Evolutionary conservation across 148 eudicot species (phyloP).

Genomic region (Spergularia marina): DNA sequence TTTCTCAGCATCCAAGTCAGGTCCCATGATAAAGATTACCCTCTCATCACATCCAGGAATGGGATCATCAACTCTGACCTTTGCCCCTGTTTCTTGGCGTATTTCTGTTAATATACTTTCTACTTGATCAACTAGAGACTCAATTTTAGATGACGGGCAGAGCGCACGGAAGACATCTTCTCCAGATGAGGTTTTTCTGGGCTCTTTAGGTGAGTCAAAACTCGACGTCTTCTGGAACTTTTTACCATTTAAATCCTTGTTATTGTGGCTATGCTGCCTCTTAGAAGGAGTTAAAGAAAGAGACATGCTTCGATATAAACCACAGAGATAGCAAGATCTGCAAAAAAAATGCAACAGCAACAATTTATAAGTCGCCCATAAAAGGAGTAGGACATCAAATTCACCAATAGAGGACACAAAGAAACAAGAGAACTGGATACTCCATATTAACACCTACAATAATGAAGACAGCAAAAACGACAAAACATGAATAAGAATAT

Average conservation of each 20-base stretch:
- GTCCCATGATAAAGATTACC: slow-evolving; percentile 48
- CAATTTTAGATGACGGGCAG: slow-evolving; percentile 58
- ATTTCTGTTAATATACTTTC: slow-evolving; percentile 59
- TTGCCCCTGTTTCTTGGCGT: slow-evolving; percentile 72
- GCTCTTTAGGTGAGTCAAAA: slow-evolving; percentile 32
- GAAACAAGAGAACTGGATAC: not conserved
- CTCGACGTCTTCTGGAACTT: slow-evolving; percentile 52
- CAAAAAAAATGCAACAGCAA: slow-evolving; percentile 13
- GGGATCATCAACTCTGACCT: slow-evolving; percentile 62
- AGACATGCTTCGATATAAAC: slow-evolving; percentile 45
- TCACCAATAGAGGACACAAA: not conserved
- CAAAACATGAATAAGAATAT: too few relatives aligned
- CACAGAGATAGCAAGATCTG: slow-evolving; percentile 29
- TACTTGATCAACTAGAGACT: slow-evolving; percentile 52
- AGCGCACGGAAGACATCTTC: slow-evolving; percentile 57
- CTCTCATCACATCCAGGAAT: slow-evolving; percentile 75
- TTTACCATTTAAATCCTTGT: slow-evolving; percentile 49
- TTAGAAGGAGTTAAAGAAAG: slow-evolving; percentile 67
- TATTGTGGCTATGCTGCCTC: slow-evolving; percentile 48
- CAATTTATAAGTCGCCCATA: not conserved
- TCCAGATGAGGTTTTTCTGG: slow-evolving; percentile 37
- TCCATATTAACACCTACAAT: not conserved
- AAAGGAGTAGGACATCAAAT: not conserved
- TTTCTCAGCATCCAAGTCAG: slow-evolving; percentile 51
- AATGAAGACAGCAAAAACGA: too few relatives aligned